Evolutionary conservation across 176 grass and related monocot species (phyloP).

Genomic region (Triticum turgidum): DNA sequence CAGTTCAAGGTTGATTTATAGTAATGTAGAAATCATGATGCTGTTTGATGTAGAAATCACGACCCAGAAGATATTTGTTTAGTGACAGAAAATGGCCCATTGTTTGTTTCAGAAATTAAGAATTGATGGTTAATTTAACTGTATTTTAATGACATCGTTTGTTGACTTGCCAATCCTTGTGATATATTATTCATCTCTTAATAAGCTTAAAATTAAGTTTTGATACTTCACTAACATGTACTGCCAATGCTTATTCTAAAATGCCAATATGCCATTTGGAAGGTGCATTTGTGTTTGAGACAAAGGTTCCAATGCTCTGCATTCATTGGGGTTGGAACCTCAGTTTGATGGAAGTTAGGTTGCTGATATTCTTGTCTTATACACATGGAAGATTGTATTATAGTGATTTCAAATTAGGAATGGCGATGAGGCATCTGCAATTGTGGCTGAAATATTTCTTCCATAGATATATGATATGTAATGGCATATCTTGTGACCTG

Average conservation of each 20-base stretch:
- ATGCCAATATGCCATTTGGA: neutral
- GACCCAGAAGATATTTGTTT: neutral
- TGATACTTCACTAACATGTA: neutral
- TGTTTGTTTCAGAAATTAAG: neutral
- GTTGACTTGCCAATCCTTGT: neutral
- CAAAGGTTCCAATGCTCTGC: neutral
- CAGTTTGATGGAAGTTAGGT: neutral
- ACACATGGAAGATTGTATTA: neutral
- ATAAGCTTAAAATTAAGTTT: constrained; percentile 1
- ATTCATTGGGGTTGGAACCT: neutral
- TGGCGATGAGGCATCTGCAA: neutral
- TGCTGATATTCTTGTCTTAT: constrained; percentile 7
- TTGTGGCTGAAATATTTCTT: constrained; percentile 1
- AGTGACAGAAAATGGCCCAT: neutral
- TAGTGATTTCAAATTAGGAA: constrained; percentile 3
- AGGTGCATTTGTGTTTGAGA: constrained; percentile 9
- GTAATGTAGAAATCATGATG: neutral
- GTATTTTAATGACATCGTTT: neutral
- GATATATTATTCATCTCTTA: neutral
- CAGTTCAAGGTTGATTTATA: neutral
- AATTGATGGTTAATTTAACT: constrained; percentile 4
- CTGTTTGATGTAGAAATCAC: neutral
- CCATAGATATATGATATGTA: neutral
- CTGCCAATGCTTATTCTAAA: neutral
- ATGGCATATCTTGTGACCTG: neutral